phyloP scores from a whole-genome alignment of 2,329 filamentous ascomycete species.

The Fusarium fracticaudum region DNA sequence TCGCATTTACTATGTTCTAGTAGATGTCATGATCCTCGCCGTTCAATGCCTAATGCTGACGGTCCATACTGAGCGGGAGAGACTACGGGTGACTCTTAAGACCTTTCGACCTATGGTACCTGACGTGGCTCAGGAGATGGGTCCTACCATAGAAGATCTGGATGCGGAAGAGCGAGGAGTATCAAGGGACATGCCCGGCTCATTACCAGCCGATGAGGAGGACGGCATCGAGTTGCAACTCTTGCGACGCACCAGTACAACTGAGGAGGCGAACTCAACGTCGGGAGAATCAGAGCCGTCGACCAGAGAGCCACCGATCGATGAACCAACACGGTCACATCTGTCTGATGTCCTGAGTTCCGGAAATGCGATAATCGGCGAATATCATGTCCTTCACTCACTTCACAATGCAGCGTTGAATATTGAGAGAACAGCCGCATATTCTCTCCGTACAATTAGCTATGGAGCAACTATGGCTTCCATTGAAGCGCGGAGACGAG shows the following conservation, averaged over 20 bases:
- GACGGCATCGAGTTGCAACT: constrained; percentile 59
- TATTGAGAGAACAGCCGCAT: constrained; percentile 58
- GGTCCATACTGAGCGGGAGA: constrained; percentile 69
- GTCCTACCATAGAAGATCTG: constrained; percentile 57
- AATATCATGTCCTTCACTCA: constrained; percentile 63
- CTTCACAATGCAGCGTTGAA: constrained; percentile 59
- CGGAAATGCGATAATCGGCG: constrained; percentile 63
- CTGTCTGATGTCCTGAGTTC: constrained; percentile 62
- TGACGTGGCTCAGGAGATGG: constrained; percentile 42
- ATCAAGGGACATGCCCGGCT: constrained; percentile 51
- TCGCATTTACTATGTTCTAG: constrained; percentile 62
- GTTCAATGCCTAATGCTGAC: constrained; percentile 73
- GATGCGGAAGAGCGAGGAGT: constrained; percentile 68
- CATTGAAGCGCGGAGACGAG: constrained; percentile 55
- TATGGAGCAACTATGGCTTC: constrained; percentile 65
- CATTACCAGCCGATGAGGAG: constrained; percentile 49
- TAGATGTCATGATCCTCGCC: constrained; percentile 65
- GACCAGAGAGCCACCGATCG: constrained; percentile 38
- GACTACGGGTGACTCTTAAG: constrained; percentile 60
- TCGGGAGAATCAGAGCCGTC: constrained; percentile 44
- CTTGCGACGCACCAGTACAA: constrained; percentile 37
- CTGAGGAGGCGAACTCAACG: constrained; percentile 36
- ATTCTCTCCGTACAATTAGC: constrained; percentile 63
- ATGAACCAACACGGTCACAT: constrained; percentile 49
- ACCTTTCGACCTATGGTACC: constrained; percentile 49